Evolutionary conservation across 2,329 filamentous ascomycete species (phyloP), one percentile per base, ranked within the genome.

Genomic region (Ilyonectria mors-panacis): DNA sequence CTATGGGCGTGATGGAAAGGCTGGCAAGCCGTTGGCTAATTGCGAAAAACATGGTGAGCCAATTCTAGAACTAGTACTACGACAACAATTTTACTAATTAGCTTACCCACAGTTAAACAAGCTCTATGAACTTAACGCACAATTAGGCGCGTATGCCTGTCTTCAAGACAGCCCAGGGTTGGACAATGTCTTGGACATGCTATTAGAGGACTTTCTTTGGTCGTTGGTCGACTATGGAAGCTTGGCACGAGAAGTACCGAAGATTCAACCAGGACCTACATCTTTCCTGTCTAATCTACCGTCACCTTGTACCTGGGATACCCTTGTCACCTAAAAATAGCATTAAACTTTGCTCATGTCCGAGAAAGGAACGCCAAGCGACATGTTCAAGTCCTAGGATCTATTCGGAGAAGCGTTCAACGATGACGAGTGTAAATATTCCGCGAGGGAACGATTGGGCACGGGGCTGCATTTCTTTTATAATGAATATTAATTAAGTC

Each of bases 211-310:
- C 4, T 28, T 59, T 26, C 59, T 69, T 35, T 69, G 67, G 67
- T 64, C 63, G 8, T 45, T 67, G 39, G 65, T 66, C 17, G 67
- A 69, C 37, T 69, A 69, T 39, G 61, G 58, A 19, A 56, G 54
- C 12, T 50, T 70, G 30, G 57, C 65, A 8, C 61, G 57, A 21
- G 64, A 64, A 37, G 13, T 57, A 4, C 64, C 59, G 12, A 63
- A 64, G 26, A 58, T 15, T 5, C 57, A 59, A 4, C 58, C 63
- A 1, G 45, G 17, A 1, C 47, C 53, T 0, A 21, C 30, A 23
- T 62, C 63, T 6, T 66, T 62, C 21, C 10, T 66, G 12, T 66
- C 58, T n/a, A 66, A 53, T 42, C 58, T 66, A 8, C 63, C 63
- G 10, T 62, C 63, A 6, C 63, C 63, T n/a, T 58, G 55, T 35